Evolutionary conservation across 805 yeast genomes (phyloP).

Genomic region (Zygosaccharomyces rouxii): DNA sequence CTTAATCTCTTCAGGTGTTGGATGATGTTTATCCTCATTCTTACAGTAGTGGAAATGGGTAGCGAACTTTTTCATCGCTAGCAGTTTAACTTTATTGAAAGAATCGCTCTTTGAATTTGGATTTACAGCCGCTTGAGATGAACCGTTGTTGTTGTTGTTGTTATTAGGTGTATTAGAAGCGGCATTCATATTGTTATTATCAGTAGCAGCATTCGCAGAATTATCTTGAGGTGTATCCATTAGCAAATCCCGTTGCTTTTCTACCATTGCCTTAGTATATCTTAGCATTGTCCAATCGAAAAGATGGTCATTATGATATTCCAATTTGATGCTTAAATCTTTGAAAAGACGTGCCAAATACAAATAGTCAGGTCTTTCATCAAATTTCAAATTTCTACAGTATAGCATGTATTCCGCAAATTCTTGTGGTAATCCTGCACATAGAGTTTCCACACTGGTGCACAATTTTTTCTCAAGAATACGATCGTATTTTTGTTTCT

Average conservation of each 20-base stretch:
- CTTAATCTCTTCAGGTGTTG: conserved; percentile 35
- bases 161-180: conserved; percentile 16
- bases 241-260: conserved; percentile 26
- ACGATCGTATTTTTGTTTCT: conserved; percentile 94
- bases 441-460: conserved; percentile 77
- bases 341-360: conserved; percentile 85
- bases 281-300: conserved; percentile 87
- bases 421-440: conserved; percentile 89
- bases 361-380: conserved; percentile 92
- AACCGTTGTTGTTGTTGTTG: conserved; percentile 7
- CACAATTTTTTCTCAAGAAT: conserved; percentile 93
- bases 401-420: conserved; percentile 84
- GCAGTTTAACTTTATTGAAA: conserved; percentile 33
- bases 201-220: conserved; percentile 3
- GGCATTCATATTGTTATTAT: conserved; percentile 8
- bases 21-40: conserved; percentile 32
- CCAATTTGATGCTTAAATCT: conserved; percentile 81
- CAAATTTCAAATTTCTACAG: conserved; percentile 85
- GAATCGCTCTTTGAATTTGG: conserved; percentile 28
- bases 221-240: conserved; percentile 10
- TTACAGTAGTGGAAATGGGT: conserved; percentile 37
- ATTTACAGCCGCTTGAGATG: conserved; percentile 5
- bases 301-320: conserved; percentile 86
- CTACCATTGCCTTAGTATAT: conserved; percentile 36
- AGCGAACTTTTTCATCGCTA: conserved; percentile 36